Percentiles rank a stretch among this genome's conserved stretches.
Evolutionary conservation across 495 filamentous ascomycete species (phyloP).

Genomic region (Daldinia grandis): DNA sequence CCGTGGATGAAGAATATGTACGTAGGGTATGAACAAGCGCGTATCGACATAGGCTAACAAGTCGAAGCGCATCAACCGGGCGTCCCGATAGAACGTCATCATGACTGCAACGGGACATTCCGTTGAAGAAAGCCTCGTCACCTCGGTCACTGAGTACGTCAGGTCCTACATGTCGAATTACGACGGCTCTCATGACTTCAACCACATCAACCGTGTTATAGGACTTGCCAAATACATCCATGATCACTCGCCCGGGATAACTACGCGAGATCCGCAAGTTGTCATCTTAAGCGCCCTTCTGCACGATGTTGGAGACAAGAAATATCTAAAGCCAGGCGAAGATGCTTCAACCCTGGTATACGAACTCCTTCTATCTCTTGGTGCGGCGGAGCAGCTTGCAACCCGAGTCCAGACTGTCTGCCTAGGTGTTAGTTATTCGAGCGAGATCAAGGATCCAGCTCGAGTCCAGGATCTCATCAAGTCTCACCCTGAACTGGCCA

Average conservation of each 20-base stretch:
- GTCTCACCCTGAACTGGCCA: constrained; percentile 74
- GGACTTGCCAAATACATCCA: constrained; percentile 68
- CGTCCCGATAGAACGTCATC: constrained; percentile 20
- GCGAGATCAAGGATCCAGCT: constrained; percentile 68
- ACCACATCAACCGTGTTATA: constrained; percentile 82
- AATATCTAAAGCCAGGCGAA: constrained; percentile 69
- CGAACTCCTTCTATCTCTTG: constrained; percentile 65
- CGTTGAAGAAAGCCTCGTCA: constrained; percentile 53
- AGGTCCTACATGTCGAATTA: constrained; percentile 78
- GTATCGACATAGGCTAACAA: constrained; percentile 38
- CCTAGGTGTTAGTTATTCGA: constrained; percentile 78
- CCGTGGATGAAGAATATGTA: constrained; percentile 26
- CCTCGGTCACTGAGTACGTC: constrained; percentile 65
- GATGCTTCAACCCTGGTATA: constrained; percentile 64
- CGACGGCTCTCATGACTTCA: constrained; percentile 87
- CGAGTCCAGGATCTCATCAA: constrained; percentile 61
- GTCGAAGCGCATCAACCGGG: constrained; percentile 33
- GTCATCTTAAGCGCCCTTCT: constrained; percentile 79
- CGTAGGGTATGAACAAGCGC: constrained; percentile 38
- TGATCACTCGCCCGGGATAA: constrained; percentile 55
- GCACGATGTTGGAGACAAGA: constrained; percentile 88
- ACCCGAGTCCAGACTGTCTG: constrained; percentile 72
- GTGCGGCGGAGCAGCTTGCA: constrained; percentile 64
- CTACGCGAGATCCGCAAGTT: constrained; percentile 58
- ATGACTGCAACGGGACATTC: constrained; percentile 45